Percentiles rank a stretch among this genome's conserved stretches.
Conservation (phyloP, 805 yeast genomes). For the Yarrowia sp. region DNA sequence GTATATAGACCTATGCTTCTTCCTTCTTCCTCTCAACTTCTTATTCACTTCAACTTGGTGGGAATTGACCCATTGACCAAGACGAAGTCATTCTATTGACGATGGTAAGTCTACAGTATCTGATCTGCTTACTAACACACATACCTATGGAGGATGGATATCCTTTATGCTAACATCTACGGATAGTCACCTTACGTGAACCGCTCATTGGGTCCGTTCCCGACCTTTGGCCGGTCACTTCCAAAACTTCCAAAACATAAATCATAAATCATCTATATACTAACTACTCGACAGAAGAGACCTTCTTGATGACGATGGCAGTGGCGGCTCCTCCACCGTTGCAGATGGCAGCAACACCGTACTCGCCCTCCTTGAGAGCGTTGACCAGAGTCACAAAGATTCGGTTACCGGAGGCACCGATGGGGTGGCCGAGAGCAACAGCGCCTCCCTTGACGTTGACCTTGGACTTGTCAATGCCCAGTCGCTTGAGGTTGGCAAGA, state of each 20-base stretch:
- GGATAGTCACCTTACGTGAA: too few species aligned
- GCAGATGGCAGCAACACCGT: conserved; percentile 93
- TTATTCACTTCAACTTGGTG: too few species aligned
- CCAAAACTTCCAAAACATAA: conserved; percentile 2
- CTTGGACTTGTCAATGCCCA: conserved; percentile 68
- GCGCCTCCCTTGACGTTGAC: conserved; percentile 95
- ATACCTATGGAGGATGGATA: too few species aligned
- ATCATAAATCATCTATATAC: conserved; percentile 20
- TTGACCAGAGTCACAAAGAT: conserved; percentile 63
- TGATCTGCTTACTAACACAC: too few species aligned
- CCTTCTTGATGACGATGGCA: conserved; percentile 79
- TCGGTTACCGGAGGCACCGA: conserved; percentile 97
- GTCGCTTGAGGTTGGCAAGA: conserved; percentile 76
- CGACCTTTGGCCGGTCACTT: too few species aligned
- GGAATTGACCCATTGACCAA: too few species aligned
- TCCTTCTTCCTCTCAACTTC: too few species aligned
- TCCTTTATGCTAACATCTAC: too few species aligned
- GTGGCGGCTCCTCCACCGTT: conserved; percentile 99
- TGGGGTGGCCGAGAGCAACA: conserved; percentile 93
- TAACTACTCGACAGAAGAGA: conserved; percentile 41
- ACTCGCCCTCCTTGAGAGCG: conserved; percentile 67
- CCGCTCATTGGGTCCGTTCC: too few species aligned
- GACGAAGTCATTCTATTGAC: too few species aligned
- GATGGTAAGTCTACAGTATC: too few species aligned
- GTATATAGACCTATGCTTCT: too few species aligned